Evolutionary conservation across 2,329 filamentous ascomycete species (phyloP).

Genomic region (Dothidotthia symphoricarpi): DNA sequence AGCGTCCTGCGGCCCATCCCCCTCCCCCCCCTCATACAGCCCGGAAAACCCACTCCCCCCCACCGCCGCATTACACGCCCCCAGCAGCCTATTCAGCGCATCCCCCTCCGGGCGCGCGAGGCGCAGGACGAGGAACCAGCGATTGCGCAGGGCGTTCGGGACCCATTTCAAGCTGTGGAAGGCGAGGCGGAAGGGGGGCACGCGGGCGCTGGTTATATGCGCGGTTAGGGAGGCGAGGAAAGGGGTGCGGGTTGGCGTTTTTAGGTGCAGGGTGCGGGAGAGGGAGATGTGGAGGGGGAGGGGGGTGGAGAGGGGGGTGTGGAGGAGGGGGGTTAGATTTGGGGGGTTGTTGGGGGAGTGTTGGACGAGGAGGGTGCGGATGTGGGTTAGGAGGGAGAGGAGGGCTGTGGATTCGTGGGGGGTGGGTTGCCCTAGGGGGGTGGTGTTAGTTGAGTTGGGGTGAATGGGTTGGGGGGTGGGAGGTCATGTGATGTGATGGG

Average conservation of each 20-base stretch:
- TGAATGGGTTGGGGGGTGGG: constrained; percentile 36
- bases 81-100: constrained; percentile 56
- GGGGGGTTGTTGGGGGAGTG: constrained; percentile 24
- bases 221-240: constrained; percentile 63
- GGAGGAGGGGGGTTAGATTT: constrained; percentile 65
- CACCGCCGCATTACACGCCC: constrained; percentile 64
- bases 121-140: constrained; percentile 81
- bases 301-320: constrained; percentile 72
- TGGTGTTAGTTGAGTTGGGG: too few species aligned
- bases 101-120: constrained; percentile 45
- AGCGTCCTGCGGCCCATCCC: constrained; percentile 31
- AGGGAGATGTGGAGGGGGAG: constrained; percentile 88
- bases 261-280: constrained; percentile 74
- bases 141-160: constrained; percentile 63
- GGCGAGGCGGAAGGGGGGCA: constrained; percentile 52
- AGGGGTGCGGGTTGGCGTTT: constrained; percentile 65
- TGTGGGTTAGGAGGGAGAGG: too few species aligned
- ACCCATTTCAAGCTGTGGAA: constrained; percentile 61
- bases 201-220: constrained; percentile 41
- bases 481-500: constrained; percentile 1
- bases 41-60: constrained; percentile 62
- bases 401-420: too few species aligned
- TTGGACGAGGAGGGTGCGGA: too few species aligned
- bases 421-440: too few species aligned
- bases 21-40: constrained; percentile 58